These are phyloP conservation scores for Tetrahymena malaccensis DNA, from an alignment of 73 alveolate species.

Conservation along the genomic window DNA sequence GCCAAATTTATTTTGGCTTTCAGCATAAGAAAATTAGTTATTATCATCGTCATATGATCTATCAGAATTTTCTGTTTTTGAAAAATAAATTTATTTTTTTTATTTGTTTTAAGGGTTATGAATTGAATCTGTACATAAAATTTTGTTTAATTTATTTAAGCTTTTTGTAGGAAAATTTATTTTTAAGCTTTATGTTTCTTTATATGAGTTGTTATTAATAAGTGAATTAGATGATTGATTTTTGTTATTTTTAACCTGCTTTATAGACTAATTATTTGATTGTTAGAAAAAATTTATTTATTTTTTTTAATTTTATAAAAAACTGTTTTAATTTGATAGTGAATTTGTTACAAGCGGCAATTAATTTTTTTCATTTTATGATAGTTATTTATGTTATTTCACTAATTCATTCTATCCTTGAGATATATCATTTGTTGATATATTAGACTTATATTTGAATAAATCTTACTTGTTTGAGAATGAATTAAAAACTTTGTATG, in stretches of 20 bases:
- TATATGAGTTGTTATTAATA: too few species aligned
- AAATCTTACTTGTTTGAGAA: not conserved
- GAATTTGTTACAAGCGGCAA: not conserved
- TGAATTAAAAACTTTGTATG: too few species aligned
- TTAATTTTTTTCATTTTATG: not conserved
- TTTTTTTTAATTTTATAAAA: too few species aligned
- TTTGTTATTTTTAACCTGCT: not conserved
- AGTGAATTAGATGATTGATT: not conserved
- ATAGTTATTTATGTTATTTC: too few species aligned
- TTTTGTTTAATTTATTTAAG: too few species aligned
- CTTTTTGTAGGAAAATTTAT: not conserved
- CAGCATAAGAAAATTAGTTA: not conserved
- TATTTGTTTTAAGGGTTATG: not conserved
- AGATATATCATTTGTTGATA: not conserved
- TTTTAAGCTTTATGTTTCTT: too few species aligned
- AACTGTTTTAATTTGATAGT: too few species aligned
- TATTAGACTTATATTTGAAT: not conserved
- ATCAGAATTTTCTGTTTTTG: not conserved
- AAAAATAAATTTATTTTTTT: too few species aligned
- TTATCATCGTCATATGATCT: not conserved
- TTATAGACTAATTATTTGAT: not conserved
- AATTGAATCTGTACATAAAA: too few species aligned
- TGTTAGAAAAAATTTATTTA: too few species aligned
- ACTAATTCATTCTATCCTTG: not conserved
- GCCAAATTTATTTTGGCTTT: too few species aligned